Conservation (phyloP, 495 filamentous ascomycete genomes). For the Aspergillus coremiiformis region DNA sequence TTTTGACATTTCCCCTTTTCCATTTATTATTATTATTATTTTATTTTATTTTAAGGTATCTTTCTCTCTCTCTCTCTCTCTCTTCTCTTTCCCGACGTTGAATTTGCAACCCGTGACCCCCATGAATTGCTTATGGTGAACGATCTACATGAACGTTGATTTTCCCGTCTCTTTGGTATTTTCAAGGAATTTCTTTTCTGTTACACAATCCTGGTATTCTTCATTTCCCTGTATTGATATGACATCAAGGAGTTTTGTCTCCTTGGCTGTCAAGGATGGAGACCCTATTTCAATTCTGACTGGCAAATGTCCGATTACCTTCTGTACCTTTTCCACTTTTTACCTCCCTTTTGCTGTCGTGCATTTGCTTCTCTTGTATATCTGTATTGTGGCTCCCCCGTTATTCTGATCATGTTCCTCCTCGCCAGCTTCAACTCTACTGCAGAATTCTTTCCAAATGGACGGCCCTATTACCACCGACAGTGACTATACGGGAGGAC, state of each 20-base stretch:
- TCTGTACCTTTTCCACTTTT: constrained; percentile 14
- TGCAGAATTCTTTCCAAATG: constrained; percentile 34
- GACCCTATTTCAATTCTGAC: constrained; percentile 20
- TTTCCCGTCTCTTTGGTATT: constrained; percentile 5
- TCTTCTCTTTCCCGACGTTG: too few relatives aligned
- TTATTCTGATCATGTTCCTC: constrained; percentile 12
- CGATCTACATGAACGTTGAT: constrained; percentile 21
- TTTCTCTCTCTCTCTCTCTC: too few relatives aligned
- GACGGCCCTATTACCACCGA: constrained; percentile 35
- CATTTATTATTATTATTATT: too few relatives aligned
- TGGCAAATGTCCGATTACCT: constrained; percentile 14
- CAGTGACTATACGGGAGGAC: constrained; percentile 34
- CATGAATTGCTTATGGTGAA: constrained; percentile 12
- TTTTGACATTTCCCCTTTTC: not conserved
- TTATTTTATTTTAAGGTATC: too few relatives aligned
- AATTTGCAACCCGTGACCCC: constrained; percentile 8
- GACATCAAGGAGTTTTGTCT: constrained; percentile 16
- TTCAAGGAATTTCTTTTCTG: constrained; percentile 4
- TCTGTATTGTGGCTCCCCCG: constrained; percentile 3
- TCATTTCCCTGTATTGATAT: constrained; percentile 16
- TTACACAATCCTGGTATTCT: constrained; percentile 15
- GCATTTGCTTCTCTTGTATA: constrained; percentile 7
- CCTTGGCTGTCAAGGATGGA: constrained; percentile 20
- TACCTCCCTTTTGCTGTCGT: constrained; percentile 9
- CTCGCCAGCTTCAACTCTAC: constrained; percentile 26